phyloP scores from a whole-genome alignment of 371 early-diverging fungal species.

The Haplosporangium sp. region DNA sequence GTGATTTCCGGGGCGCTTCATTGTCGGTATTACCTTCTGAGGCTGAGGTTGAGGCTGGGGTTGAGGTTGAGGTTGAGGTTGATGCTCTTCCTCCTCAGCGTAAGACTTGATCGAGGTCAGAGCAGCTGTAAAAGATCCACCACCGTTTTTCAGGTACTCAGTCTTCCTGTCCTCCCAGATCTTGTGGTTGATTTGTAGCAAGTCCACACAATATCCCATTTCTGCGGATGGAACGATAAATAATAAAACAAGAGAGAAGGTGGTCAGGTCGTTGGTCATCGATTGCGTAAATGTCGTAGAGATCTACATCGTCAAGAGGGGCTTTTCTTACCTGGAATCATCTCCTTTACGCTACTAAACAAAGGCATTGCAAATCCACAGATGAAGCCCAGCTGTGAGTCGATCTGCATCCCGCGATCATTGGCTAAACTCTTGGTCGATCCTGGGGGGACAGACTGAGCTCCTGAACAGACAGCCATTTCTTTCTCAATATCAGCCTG shows the following conservation, averaged over 20 bases:
- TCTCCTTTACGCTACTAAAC: conserved; percentile 67
- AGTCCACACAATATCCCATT: conserved; percentile 52
- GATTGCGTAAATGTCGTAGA: too few species aligned
- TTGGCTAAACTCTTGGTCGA: conserved; percentile 49
- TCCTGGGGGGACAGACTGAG: conserved; percentile 65
- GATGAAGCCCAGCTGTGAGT: conserved; percentile 78
- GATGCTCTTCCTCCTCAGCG: conserved; percentile 9
- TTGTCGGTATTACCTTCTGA: conserved; percentile 10
- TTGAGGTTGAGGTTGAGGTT: too few species aligned
- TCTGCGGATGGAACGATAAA: too few species aligned
- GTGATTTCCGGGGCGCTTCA: conserved; percentile 11
- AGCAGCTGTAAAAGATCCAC: not conserved
- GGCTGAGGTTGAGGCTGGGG: too few species aligned
- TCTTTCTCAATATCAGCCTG: conserved; percentile 76
- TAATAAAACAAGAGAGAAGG: not conserved
- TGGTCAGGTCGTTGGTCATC: too few species aligned
- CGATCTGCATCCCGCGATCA: conserved; percentile 61
- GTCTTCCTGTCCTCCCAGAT: conserved; percentile 52
- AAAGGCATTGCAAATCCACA: conserved; percentile 74
- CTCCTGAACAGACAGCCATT: conserved; percentile 62
- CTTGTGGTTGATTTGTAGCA: conserved; percentile 45
- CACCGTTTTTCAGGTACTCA: conserved; percentile 42
- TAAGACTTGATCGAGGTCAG: not conserved
- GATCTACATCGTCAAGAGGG: not conserved
- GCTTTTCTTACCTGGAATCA: conserved; percentile 57